Base-by-base conservation (phyloP, 2,329 filamentous ascomycete genomes). In the Pseudogymnoascus sp. region DNA sequence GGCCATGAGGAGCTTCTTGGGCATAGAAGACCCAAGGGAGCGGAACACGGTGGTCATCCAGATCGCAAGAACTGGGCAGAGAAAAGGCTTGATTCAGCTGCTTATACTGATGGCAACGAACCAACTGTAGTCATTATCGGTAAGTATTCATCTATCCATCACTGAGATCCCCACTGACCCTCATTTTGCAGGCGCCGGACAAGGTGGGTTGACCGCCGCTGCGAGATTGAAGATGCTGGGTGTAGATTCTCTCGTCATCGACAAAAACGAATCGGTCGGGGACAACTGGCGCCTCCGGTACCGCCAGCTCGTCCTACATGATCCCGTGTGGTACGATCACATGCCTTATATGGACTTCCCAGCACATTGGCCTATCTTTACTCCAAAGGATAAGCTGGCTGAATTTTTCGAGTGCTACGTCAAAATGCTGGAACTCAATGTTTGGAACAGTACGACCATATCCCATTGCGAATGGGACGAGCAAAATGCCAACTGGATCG, bases 351-450 rank as follows among this genome's bases (percentile, higher is more conserved):
- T 90, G 3, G 74, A 76, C 0, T 90, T 89, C 69, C 87, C 87
- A 0, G 69, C 79, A 0, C 79, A 80, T 60, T 90, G 87, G 87
- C 87, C 87, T 3, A 75, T 87, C 14, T 90, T 88, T 71, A 88
- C 86, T 0, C 85, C 86, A 4, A 90, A 89, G 69, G 86, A 90
- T 71, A 90, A 90, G 69, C 75, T 89, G 0, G 87, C 79, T 1
- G 84, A 88, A 45, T 90, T 84, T 74, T 85, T 90, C 64, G 86
- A 89, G 66, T 75, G 80, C 0, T 90, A 90, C 66, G 86, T 81
- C 0, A 80, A 76, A 4, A 72, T 84, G 0, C 76, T 90, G n/a
- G 87, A 90, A 67, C 78, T 90, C 41, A 87, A 89, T 64, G 80
- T 88, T 25, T 89, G 86, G 87, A 82, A 78, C 0, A 74, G 72